Conservation (phyloP, 2,329 filamentous ascomycete species). For the Mollisiaceae sp. region DNA sequence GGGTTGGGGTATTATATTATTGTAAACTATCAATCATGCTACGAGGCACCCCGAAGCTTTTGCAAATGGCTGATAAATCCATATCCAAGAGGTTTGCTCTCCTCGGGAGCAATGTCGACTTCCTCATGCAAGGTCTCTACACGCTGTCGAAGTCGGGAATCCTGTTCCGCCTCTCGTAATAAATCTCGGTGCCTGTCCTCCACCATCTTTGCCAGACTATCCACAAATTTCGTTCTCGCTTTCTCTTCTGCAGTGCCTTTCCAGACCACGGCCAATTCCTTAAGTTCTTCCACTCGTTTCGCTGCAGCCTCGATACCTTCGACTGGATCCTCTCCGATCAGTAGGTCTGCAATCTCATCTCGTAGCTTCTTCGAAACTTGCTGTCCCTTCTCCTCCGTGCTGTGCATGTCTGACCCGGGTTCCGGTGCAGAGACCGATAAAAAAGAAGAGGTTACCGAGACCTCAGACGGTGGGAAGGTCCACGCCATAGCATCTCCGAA, state of each 20-base stretch:
- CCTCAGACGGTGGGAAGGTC: slow-evolving; percentile 85
- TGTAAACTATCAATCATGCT: slow-evolving; percentile 10
- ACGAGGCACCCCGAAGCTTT: slow-evolving; percentile 42
- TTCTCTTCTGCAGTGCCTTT: slow-evolving; percentile 96
- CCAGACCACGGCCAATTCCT: slow-evolving; percentile 81
- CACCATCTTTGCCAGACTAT: slow-evolving; percentile 78
- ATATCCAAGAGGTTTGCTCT: slow-evolving; percentile 40
- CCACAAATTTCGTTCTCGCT: slow-evolving; percentile 80
- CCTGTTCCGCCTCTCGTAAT: slow-evolving; percentile 40
- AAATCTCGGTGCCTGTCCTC: slow-evolving; percentile 65
- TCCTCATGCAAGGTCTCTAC: slow-evolving; percentile 37
- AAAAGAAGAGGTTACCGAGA: slow-evolving; percentile 83
- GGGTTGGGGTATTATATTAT: neutral
- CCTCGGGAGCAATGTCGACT: slow-evolving; percentile 26
- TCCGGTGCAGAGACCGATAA: slow-evolving; percentile 90
- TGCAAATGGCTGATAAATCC: slow-evolving; percentile 45
- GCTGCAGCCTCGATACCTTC: slow-evolving; percentile 76
- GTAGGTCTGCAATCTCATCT: slow-evolving; percentile 71
- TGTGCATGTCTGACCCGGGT: slow-evolving; percentile 66
- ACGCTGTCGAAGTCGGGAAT: slow-evolving; percentile 34
- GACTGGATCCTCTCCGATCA: slow-evolving; percentile 65
- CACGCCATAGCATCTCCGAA: slow-evolving; percentile 98
- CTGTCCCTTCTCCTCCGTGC: slow-evolving; percentile 85
- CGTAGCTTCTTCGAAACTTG: slow-evolving; percentile 74
- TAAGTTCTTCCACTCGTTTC: slow-evolving; percentile 75